Conservation (phyloP, 805 yeast genomes). For the Lipomyces yamanashiensis region DNA sequence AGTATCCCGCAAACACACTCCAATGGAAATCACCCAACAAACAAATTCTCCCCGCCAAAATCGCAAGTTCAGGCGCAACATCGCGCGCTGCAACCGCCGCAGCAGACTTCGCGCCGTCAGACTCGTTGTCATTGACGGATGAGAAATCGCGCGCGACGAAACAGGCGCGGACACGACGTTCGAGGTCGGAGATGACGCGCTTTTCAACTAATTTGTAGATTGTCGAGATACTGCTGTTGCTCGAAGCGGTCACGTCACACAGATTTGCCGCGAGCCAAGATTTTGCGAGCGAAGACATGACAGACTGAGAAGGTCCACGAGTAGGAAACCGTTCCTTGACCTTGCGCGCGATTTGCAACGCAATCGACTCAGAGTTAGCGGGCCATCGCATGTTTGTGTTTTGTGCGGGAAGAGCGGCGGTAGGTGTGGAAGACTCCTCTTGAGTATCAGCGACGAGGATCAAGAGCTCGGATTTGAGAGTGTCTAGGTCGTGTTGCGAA, state of each 20-base stretch:
- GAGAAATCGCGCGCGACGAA: not conserved
- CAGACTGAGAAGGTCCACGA: constrained; percentile 10
- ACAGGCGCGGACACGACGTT: constrained; percentile 21
- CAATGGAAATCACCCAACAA: constrained; percentile 34
- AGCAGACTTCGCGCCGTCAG: not conserved
- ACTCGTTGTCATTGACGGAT: not conserved
- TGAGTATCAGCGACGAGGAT: constrained; percentile 23
- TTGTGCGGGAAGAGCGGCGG: not conserved
- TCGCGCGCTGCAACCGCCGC: constrained; percentile 22
- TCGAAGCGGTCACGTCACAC: not conserved
- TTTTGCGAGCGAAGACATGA: constrained; percentile 17
- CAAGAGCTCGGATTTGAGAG: constrained; percentile 33
- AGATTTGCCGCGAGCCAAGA: constrained; percentile 23
- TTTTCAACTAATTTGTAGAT: constrained; percentile 29
- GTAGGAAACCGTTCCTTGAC: constrained; percentile 17
- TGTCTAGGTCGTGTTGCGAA: constrained; percentile 18
- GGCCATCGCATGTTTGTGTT: constrained; percentile 19
- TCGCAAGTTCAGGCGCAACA: constrained; percentile 29
- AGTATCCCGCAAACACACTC: constrained; percentile 34
- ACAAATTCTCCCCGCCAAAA: constrained; percentile 29
- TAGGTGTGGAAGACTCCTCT: not conserved
- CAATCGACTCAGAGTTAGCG: constrained; percentile 13
- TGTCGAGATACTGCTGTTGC: constrained; percentile 2
- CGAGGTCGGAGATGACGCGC: constrained; percentile 28
- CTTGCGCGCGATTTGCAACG: constrained; percentile 33